Conservation (phyloP, 495 filamentous ascomycete species). For the Mytilinidion resinicola region DNA sequence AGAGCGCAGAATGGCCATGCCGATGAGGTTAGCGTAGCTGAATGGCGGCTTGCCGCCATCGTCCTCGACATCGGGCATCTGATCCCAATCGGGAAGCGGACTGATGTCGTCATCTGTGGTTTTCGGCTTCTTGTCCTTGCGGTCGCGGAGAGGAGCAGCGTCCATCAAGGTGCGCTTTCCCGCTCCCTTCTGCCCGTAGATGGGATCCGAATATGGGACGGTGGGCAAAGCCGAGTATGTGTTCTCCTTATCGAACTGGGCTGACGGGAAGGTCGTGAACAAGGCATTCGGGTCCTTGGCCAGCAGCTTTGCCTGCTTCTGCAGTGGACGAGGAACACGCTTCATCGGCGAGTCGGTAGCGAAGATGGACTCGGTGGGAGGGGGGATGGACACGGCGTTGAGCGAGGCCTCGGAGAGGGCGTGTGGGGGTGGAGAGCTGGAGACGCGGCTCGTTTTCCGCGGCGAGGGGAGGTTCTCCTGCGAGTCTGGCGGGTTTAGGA, state of each 20-base stretch:
- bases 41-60: slow-evolving; percentile 83
- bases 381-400: slow-evolving; percentile 62
- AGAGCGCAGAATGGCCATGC: slow-evolving; percentile 90
- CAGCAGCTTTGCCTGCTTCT: slow-evolving; percentile 23
- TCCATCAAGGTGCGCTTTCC: slow-evolving; percentile 50
- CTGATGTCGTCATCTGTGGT: slow-evolving; percentile 43
- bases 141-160: slow-evolving; percentile 61
- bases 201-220: slow-evolving; percentile 5
- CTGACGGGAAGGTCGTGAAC: slow-evolving; percentile 56
- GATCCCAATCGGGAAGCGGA: slow-evolving; percentile 61
- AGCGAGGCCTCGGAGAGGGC: slow-evolving; percentile 40
- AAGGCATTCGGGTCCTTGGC: slow-evolving; percentile 55
- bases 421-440: slow-evolving; percentile 38
- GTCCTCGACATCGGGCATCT: slow-evolving; percentile 75
- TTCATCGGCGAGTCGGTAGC: slow-evolving; percentile 83
- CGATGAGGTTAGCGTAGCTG: slow-evolving; percentile 93
- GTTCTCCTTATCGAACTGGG: slow-evolving; percentile 63
- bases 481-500: slow-evolving; percentile 27
- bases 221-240: slow-evolving; percentile 38
- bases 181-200: slow-evolving; percentile 53
- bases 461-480: slow-evolving; percentile 24
- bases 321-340: slow-evolving; percentile 40
- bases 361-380: slow-evolving; percentile 56
- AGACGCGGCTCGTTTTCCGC: slow-evolving; percentile 25
- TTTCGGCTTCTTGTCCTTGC: slow-evolving; percentile 33